Evolutionary conservation across 305 asterid species (phyloP).

Genomic region (Salvia sclarea): DNA sequence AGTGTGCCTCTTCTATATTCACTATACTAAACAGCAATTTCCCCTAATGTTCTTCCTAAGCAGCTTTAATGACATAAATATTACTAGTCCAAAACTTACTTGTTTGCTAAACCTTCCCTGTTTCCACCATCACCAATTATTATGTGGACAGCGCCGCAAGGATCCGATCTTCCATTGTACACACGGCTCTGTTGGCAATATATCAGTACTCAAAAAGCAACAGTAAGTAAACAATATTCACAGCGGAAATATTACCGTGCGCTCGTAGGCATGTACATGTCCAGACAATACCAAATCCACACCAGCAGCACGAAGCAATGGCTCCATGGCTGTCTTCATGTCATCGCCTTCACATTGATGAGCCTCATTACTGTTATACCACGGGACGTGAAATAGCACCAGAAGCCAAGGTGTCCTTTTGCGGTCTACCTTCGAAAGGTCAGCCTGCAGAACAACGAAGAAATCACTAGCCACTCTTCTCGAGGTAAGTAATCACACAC

Average conservation of each 20-base stretch:
- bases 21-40: too few relatives aligned
- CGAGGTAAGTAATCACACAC: not conserved
- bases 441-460: conserved; percentile 49
- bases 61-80: not conserved
- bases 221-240: not conserved
- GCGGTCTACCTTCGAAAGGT: conserved; percentile 72
- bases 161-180: conserved; percentile 43
- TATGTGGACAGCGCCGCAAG: conserved; percentile 54
- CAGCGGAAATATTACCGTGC: conserved; percentile 54
- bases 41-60: not conserved
- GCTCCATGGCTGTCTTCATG: conserved; percentile 87
- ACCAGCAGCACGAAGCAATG: conserved; percentile 77
- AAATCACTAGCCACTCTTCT: conserved; percentile 9
- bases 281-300: conserved; percentile 80
- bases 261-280: conserved; percentile 98
- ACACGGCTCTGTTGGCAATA: conserved; percentile 44
- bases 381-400: conserved; percentile 83
- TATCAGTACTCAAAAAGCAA: conserved; percentile 15
- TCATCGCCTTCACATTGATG: conserved; percentile 85
- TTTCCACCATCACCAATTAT: conserved; percentile 66
- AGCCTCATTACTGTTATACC: conserved; percentile 90
- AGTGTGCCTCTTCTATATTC: too few relatives aligned
- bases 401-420: conserved; percentile 79
- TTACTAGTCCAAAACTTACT: conserved; percentile 33
- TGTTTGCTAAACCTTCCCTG: conserved; percentile 56